phyloP scores from a whole-genome alignment of 352 stramenopile genomes.

The Phytophthora megakarya region DNA sequence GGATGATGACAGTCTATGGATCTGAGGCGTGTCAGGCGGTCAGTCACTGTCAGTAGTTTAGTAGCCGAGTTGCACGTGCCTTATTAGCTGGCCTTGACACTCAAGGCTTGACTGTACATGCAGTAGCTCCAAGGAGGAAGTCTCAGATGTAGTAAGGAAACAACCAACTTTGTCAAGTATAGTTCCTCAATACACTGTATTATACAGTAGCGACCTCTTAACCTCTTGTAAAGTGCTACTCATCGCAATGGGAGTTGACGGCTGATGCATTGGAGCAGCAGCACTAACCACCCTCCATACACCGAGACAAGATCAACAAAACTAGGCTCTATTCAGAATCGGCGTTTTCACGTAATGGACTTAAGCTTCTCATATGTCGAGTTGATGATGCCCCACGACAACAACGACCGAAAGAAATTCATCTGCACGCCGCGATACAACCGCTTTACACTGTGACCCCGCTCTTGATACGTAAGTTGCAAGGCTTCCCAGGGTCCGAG shows the following conservation, averaged over 20 bases:
- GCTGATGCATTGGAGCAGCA: no score
- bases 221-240: no score
- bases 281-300: no score
- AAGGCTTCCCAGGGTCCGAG: slow-evolving; percentile 63
- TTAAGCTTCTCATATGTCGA: slow-evolving; percentile 90
- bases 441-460: slow-evolving; percentile 54
- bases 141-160: no score
- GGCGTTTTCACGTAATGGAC: slow-evolving; percentile 49
- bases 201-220: no score
- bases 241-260: no score
- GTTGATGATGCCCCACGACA: slow-evolving; percentile 93
- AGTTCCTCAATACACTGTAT: no score
- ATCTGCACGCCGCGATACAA: slow-evolving; percentile 89
- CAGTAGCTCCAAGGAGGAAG: no score
- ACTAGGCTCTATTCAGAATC: slow-evolving; percentile 11
- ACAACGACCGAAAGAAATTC: slow-evolving; percentile 87
- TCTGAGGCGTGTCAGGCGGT: slow-evolving; percentile 14
- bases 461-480: slow-evolving; percentile 73
- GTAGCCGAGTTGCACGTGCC: slow-evolving; percentile 19
- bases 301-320: background rate
- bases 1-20: slow-evolving; percentile 33
- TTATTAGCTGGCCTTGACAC: no score
- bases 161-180: no score
- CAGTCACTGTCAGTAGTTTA: slow-evolving; percentile 8
- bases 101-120: no score